These are phyloP conservation scores for Lipomyces chichibuensis DNA, from an alignment of 805 yeast genomes.

Conservation along the genomic window DNA sequence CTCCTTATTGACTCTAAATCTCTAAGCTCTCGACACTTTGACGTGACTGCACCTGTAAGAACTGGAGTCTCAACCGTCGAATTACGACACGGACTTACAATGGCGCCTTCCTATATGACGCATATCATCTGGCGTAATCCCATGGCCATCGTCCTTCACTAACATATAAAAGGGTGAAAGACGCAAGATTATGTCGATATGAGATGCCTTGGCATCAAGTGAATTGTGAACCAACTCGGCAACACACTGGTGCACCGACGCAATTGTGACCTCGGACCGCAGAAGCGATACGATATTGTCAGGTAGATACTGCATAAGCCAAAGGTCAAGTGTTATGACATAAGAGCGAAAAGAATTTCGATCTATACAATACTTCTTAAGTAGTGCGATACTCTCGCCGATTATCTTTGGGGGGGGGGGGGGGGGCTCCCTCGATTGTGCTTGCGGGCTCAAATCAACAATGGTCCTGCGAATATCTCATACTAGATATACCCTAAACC, in stretches of 20 bases:
- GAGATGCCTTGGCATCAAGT: constrained; percentile 30
- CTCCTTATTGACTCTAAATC: constrained; percentile 41
- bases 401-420: no score
- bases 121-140: constrained; percentile 55
- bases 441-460: no score
- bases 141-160: constrained; percentile 66
- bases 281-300: constrained; percentile 4
- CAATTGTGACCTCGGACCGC: constrained; percentile 25
- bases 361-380: no score
- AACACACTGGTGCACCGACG: constrained; percentile 24
- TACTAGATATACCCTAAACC: no score
- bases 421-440: no score
- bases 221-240: constrained; percentile 32
- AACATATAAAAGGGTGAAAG: constrained; percentile 18
- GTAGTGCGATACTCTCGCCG: no score
- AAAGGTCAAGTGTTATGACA: not conserved
- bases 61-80: not conserved
- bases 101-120: constrained; percentile 48
- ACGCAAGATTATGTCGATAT: constrained; percentile 19
- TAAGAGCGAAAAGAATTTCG: not conserved
- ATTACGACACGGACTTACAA: constrained; percentile 24
- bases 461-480: no score
- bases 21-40: constrained; percentile 47
- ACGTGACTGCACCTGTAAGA: constrained; percentile 45
- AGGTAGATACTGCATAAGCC: constrained; percentile 14